Percentiles rank a stretch among this genome's conserved stretches.
phyloP scores from a whole-genome alignment of 768 basidiomycete genomes.

The Boletus rex-veris region DNA sequence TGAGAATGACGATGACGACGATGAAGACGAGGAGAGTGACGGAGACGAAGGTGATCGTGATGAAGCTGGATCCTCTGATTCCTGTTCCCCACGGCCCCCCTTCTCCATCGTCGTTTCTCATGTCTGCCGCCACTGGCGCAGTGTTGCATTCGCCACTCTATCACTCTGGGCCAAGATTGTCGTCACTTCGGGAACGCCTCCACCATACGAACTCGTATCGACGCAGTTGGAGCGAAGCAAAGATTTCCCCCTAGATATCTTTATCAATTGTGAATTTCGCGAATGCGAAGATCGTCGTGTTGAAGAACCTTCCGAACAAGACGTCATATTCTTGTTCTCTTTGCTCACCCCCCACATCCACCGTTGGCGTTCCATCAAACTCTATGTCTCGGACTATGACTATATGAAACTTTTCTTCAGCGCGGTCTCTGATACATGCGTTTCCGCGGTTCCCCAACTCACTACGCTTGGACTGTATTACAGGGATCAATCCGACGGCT shows the following conservation, averaged over 20 bases:
- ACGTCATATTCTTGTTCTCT: slow-evolving; percentile 27
- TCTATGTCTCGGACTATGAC: slow-evolving; percentile 43
- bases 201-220: slow-evolving; percentile 42
- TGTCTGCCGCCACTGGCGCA: slow-evolving; percentile 54
- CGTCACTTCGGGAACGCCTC: slow-evolving; percentile 22
- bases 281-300: no score
- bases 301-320: slow-evolving; percentile 11
- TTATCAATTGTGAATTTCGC: slow-evolving; percentile 25
- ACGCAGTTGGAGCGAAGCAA: slow-evolving; percentile 53
- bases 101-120: no score
- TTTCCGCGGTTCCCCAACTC: slow-evolving; percentile 50
- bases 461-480: slow-evolving; percentile 48
- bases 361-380: slow-evolving; percentile 42
- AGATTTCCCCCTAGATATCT: slow-evolving; percentile 50
- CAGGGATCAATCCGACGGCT: slow-evolving; percentile 29
- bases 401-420: slow-evolving; percentile 39
- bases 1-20: not conserved
- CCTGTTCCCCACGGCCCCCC: not conserved
- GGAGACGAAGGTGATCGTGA: not conserved
- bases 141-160: slow-evolving; percentile 48
- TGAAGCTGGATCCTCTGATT: not conserved
- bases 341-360: slow-evolving; percentile 49
- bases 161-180: slow-evolving; percentile 53
- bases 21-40: not conserved
- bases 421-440: slow-evolving; percentile 35